Evolutionary conservation across 73 alveolate species (phyloP).

Genomic region (Blepharisma japonicum): DNA sequence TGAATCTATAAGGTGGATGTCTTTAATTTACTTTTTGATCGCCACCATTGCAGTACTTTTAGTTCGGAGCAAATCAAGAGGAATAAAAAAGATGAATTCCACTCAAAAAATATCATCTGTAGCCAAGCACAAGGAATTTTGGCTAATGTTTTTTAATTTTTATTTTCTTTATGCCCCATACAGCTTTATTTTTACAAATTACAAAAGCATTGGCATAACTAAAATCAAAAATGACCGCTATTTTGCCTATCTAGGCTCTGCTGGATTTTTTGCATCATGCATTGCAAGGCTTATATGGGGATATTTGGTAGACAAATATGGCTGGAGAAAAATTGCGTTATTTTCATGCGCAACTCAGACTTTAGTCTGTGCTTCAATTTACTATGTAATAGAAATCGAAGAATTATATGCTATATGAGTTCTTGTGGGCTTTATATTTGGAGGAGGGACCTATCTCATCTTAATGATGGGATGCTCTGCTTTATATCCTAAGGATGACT

Average conservation of each 20-base stretch:
- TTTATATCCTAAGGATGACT: background rate
- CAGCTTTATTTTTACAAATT: background rate
- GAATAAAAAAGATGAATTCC: background rate
- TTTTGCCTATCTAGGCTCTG: background rate
- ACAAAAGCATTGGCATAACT: background rate
- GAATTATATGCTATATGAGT: background rate
- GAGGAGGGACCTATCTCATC: background rate
- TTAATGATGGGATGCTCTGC: background rate
- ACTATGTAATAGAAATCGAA: background rate
- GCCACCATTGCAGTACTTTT: background rate
- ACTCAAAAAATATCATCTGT: background rate
- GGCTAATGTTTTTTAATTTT: background rate
- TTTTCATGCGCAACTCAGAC: background rate
- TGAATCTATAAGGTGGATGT: background rate
- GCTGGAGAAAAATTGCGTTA: background rate
- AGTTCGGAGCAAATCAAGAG: background rate
- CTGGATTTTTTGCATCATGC: background rate
- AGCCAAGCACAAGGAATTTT: background rate
- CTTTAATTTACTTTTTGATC: background rate
- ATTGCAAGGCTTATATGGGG: background rate
- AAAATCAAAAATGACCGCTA: background rate
- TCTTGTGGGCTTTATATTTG: background rate
- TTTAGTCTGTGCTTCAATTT: background rate
- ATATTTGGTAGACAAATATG: background rate
- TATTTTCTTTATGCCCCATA: background rate